These are phyloP conservation scores for Aureobasidium melanogenum DNA, from an alignment of 2,329 filamentous ascomycete species.

Conservation along the genomic window DNA sequence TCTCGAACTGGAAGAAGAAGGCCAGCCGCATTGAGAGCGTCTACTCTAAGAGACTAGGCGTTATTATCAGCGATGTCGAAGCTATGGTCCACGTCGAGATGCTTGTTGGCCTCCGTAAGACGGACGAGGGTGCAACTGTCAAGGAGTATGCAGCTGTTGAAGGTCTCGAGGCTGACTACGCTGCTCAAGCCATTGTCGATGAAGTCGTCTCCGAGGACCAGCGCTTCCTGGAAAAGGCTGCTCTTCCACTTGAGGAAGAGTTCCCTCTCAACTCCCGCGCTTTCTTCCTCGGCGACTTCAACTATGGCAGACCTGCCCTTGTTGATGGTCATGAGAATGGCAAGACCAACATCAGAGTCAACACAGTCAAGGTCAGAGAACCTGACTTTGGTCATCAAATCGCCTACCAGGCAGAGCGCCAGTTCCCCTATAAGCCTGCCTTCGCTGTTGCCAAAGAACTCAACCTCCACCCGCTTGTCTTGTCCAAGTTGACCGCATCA, in stretches of 20 bases:
- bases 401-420: constrained; percentile 59
- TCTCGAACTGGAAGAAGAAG: constrained; percentile 77
- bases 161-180: constrained; percentile 80
- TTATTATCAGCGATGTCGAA: constrained; percentile 78
- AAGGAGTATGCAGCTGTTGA: constrained; percentile 87
- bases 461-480: constrained; percentile 70
- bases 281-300: constrained; percentile 91
- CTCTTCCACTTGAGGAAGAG: constrained; percentile 83
- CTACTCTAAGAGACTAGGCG: constrained; percentile 86
- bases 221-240: constrained; percentile 82
- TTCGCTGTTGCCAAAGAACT: constrained; percentile 81
- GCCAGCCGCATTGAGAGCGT: constrained; percentile 72
- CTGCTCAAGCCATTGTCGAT: constrained; percentile 85
- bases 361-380: constrained; percentile 62
- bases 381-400: constrained; percentile 71
- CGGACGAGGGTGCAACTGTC: constrained; percentile 78
- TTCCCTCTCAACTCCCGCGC: constrained; percentile 75
- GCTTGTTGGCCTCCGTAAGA: constrained; percentile 83
- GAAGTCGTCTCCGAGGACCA: constrained; percentile 83
- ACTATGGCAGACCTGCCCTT: constrained; percentile 83
- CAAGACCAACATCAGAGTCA: constrained; percentile 73
- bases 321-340: constrained; percentile 65
- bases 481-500: constrained; percentile 93
- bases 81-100: constrained; percentile 87
- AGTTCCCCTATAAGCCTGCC: constrained; percentile 73